Evolutionary conservation across 2,329 filamentous ascomycete species (phyloP).

Genomic region (Clarireedia homoeocarpa): DNA sequence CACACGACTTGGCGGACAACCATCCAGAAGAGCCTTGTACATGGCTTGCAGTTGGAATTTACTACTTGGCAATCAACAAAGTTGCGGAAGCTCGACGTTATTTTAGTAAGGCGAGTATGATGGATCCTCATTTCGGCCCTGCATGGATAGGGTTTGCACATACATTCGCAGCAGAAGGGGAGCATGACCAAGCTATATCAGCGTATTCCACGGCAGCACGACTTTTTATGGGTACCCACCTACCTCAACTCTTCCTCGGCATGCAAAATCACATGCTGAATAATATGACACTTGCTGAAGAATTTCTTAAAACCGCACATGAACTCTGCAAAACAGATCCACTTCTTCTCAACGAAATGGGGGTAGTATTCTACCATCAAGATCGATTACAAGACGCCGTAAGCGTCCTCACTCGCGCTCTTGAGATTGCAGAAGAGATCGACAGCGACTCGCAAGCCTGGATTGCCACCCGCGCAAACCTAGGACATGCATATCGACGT

Average conservation of each 20-base stretch:
- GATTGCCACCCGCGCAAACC: constrained; percentile 77
- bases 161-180: constrained; percentile 93
- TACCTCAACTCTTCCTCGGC: constrained; percentile 90
- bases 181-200: constrained; percentile 96
- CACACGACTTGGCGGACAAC: constrained; percentile 86
- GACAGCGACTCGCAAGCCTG: constrained; percentile 76
- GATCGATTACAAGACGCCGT: constrained; percentile 68
- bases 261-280: constrained; percentile 98
- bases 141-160: constrained; percentile 99
- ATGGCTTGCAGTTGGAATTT: constrained; percentile 90
- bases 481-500: constrained; percentile 80
- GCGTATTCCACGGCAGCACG: constrained; percentile 93
- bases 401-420: constrained; percentile 67
- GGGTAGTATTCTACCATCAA: constrained; percentile 92
- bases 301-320: constrained; percentile 89
- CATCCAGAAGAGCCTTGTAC: constrained; percentile 87
- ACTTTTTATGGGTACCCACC: constrained; percentile 91
- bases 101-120: constrained; percentile 95
- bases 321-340: constrained; percentile 77
- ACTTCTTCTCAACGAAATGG: constrained; percentile 88
- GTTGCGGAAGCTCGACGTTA: constrained; percentile 91
- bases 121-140: constrained; percentile 94
- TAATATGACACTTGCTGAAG: constrained; percentile 87
- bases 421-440: constrained; percentile 71
- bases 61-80: constrained; percentile 83